Evolutionary conservation across 1,139 yeast species (phyloP).

Genomic region (Geotrichum aggregatum): DNA sequence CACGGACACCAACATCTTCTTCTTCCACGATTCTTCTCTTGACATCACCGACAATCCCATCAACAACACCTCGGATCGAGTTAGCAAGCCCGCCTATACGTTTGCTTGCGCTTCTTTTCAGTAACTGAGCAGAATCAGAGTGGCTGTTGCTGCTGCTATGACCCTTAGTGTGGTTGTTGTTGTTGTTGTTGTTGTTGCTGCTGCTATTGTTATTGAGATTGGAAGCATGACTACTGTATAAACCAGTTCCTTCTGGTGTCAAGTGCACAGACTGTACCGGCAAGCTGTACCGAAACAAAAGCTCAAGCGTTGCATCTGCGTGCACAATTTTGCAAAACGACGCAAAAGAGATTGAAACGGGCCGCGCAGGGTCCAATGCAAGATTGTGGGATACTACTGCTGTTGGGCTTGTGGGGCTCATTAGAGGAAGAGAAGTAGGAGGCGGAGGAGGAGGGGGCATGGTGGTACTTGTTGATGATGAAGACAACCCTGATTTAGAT

Average conservation of each 20-base stretch:
- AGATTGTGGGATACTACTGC: constrained; percentile 55
- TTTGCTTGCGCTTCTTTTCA: constrained; percentile 17
- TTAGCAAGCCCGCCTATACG: constrained; percentile 36
- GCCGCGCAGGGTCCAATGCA: constrained; percentile 76
- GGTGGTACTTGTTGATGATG: too few relatives aligned
- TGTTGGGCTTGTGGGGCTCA: constrained; percentile 4
- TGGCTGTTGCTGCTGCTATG: neutral
- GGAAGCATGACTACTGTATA: constrained; percentile 25
- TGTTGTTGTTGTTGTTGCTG: too few relatives aligned
- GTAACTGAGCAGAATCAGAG: constrained; percentile 22
- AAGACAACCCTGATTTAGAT: too few relatives aligned
- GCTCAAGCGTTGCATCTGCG: constrained; percentile 93
- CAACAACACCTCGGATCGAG: constrained; percentile 81
- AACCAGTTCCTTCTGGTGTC: constrained; percentile 44
- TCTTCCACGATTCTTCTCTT: constrained; percentile 75
- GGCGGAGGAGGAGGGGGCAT: too few relatives aligned
- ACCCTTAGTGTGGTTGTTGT: too few relatives aligned
- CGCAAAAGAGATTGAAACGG: constrained; percentile 71
- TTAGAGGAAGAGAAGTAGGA: too few relatives aligned
- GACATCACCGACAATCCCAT: constrained; percentile 85
- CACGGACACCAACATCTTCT: constrained; percentile 26
- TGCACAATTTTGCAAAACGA: constrained; percentile 91
- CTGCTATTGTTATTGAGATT: too few relatives aligned
- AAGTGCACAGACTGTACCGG: constrained; percentile 60
- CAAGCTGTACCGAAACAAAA: constrained; percentile 67